phyloP scores from a whole-genome alignment of 23 red algal genomes.

The Agarophyton chilense region DNA sequence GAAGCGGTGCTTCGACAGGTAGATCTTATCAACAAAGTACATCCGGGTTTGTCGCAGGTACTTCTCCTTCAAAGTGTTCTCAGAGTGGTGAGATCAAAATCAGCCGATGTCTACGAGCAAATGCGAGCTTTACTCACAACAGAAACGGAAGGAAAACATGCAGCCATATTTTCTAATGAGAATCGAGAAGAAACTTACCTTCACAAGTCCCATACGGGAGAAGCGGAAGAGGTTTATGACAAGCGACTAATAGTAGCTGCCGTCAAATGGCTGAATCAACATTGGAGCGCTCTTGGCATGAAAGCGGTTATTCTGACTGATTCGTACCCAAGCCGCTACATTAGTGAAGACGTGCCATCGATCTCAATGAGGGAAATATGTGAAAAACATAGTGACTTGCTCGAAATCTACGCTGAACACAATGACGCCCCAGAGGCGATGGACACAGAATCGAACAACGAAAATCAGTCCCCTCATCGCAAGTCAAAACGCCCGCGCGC shows the following conservation, averaged over 20 bases:
- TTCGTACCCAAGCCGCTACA: constrained; percentile 3
- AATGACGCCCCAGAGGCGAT: constrained; percentile 52
- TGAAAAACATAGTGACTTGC: constrained; percentile 49
- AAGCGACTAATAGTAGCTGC: constrained; percentile 46
- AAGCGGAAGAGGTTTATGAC: constrained; percentile 62
- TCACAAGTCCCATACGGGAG: constrained; percentile 62
- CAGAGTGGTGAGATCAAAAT: constrained; percentile 60
- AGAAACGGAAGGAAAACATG: constrained; percentile 44
- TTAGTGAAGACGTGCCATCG: constrained; percentile 17
- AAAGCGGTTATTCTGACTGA: constrained; percentile 81
- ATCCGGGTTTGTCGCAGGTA: constrained; percentile 63
- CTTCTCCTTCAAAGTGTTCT: constrained; percentile 90
- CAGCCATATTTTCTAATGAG: constrained; percentile 76
- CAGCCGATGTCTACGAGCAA: constrained; percentile 75
- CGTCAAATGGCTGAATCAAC: constrained; percentile 56
- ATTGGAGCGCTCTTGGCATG: constrained; percentile 54
- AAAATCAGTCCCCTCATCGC: not conserved
- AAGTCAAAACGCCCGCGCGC: constrained; percentile 34
- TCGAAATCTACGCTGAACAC: constrained; percentile 68
- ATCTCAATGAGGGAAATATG: constrained; percentile 40
- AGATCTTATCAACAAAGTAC: constrained; percentile 56
- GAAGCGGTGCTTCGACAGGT: constrained; percentile 71
- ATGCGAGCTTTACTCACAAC: constrained; percentile 69
- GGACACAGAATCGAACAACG: constrained; percentile 19
- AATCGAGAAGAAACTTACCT: constrained; percentile 68